These are phyloP conservation scores for Avena insularis DNA, from an alignment of 176 grass and related monocot genomes.

Conservation along the genomic window DNA sequence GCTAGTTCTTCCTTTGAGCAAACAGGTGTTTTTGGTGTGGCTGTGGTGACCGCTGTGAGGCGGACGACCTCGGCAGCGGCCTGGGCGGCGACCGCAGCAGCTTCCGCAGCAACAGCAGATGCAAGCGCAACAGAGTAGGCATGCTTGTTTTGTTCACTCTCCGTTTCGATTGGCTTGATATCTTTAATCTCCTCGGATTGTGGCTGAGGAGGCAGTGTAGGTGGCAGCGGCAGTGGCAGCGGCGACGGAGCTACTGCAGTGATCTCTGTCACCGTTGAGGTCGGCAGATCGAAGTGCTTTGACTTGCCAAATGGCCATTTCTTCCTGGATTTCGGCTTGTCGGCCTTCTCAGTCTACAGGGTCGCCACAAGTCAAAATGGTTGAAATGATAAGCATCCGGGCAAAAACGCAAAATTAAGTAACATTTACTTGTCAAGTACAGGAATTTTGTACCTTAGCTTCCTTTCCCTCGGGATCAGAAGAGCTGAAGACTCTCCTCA, in stretches of 20 bases:
- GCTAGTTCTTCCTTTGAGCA: conserved; percentile 75
- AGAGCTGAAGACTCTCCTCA: conserved; percentile 81
- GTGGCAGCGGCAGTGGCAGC: not conserved
- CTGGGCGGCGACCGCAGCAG: conserved; percentile 83
- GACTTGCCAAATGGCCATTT: conserved; percentile 67
- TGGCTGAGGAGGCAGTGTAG: conserved; percentile 45
- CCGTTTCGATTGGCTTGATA: conserved; percentile 54
- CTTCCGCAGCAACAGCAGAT: conserved; percentile 82
- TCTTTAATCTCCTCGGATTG: conserved; percentile 63
- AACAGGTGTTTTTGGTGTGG: conserved; percentile 35
- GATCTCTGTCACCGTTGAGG: conserved; percentile 41
- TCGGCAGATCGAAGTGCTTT: conserved; percentile 43
- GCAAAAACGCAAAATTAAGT: not conserved
- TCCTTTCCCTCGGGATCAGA: conserved; percentile 62
- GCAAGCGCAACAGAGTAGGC: conserved; percentile 85
- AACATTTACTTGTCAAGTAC: not conserved
- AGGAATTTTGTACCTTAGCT: conserved; percentile 54
- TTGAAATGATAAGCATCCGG: conserved; percentile 22
- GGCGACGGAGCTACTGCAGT: conserved; percentile 38
- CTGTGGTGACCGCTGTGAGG: conserved; percentile 58
- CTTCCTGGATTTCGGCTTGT: conserved; percentile 62
- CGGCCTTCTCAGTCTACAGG: conserved; percentile 50
- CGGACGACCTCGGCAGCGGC: conserved; percentile 88
- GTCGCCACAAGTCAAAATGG: conserved; percentile 1
- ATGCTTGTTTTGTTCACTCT: conserved; percentile 71